These are phyloP conservation scores for Coemansia sp. DNA, from an alignment of 192 early-diverging fungal species.

Conservation along the genomic window DNA sequence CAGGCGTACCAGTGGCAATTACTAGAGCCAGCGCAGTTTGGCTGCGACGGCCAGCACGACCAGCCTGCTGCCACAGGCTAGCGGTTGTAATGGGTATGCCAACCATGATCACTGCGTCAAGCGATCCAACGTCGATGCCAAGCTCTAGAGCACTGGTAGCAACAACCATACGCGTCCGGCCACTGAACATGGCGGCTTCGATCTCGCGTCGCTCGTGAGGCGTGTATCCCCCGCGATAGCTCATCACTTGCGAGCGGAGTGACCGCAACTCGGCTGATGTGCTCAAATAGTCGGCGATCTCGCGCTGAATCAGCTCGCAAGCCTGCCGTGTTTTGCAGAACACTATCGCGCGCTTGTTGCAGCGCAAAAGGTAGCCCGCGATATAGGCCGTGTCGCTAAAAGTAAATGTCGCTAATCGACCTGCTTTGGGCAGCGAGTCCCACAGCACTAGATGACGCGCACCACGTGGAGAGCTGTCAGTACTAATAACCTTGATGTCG, in stretches of 20 bases:
- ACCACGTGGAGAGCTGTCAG: conserved; percentile 33
- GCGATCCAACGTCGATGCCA: conserved; percentile 75
- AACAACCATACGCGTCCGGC: conserved; percentile 61
- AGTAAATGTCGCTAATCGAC: neutral
- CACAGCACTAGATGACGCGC: conserved; percentile 16
- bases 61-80: conserved; percentile 69
- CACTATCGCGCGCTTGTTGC: conserved; percentile 51
- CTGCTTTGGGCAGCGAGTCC: conserved; percentile 3
- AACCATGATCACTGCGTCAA: conserved; percentile 72
- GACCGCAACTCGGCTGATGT: neutral
- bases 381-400: conserved; percentile 36
- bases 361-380: conserved; percentile 31
- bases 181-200: conserved; percentile 67
- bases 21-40: conserved; percentile 63
- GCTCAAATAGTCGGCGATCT: conserved; percentile 16
- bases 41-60: conserved; percentile 68
- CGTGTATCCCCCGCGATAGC: conserved; percentile 79
- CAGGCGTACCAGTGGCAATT: conserved; percentile 51
- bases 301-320: conserved; percentile 53
- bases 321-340: conserved; percentile 55
- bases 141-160: conserved; percentile 82
- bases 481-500: neutral
- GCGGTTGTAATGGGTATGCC: conserved; percentile 57
- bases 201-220: conserved; percentile 62
- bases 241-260: conserved; percentile 44